Evolutionary conservation across 2,329 filamentous ascomycete genomes (phyloP), one percentile per base, ranked within the genome.

Genomic region (Verticillium nubilum): DNA sequence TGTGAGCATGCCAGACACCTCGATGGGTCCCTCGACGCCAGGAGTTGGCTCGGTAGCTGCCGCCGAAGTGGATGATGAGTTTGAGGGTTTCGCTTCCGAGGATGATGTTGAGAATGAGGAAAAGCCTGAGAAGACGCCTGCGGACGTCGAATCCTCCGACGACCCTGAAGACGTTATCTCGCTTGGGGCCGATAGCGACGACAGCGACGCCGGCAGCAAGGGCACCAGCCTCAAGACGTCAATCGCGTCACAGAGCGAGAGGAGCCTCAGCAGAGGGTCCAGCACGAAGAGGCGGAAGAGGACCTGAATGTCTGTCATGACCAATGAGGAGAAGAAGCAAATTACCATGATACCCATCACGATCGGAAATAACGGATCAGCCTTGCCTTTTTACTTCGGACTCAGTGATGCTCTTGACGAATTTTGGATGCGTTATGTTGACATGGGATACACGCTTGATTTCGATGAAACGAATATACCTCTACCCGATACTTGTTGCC

Each of bases 41-140:
- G 65, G 61, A 27, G 61, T 54, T 52, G 66, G 66, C 1, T 68
- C 67, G 3, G 68, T 70, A 5, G 67, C 72, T 9, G 70, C 67
- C 9, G 69, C 69, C 2, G 74, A 74, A 4, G 70, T 72, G 9
- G 66, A 65, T 7, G 73, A 73, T 2, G 77, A 75, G 7, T 83
- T 83, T 60, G 77, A 77, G 42, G 81, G 80, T 29, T 83, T 83
- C 54, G 77, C 70, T 15, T 74, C 74, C 57, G 73, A 73, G 53
- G 74, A 74, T 54, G 74, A 76, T 56, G 74, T 73, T 47, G 68
- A 73, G 26, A 70, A 76, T 28, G 68, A 67, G 65, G 23, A 62
- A 5, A 56, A 56, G 33, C n/a, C 9, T 17, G 23, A 33, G 29
- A 33, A 29, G 54, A 56, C 9, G 2, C 29, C 54, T 37, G 50